Base-by-base conservation (phyloP, 2,329 filamentous ascomycete genomes). In the Colletotrichum sp. region DNA sequence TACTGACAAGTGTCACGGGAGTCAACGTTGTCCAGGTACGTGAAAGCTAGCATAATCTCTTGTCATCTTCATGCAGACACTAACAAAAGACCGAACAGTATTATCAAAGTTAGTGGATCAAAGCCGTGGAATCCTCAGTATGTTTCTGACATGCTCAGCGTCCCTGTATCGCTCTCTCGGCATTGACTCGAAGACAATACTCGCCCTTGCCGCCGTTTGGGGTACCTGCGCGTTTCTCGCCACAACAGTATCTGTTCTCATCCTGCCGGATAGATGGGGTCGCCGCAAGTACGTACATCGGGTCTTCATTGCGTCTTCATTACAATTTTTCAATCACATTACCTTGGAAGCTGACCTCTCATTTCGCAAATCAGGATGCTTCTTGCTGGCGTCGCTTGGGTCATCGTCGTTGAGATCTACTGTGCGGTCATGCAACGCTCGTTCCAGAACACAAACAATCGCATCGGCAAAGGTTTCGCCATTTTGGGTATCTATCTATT, bases 201-300 rank as follows among this genome's bases (percentile, higher is more conserved):
- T 62, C 8, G 57, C 57, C 18, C 57, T 32, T 2, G 28, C 57
- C 57, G 57, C 57, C 18, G 57, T 32, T 62, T 62, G 57, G 57
- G 57, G 57, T 30, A 62, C 57, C 57, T 62, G 57, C 18, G 57
- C 57, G 15, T 62, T 62, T n/a, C 28, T 62, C 18, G 24, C 57
- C 9, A 62, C 57, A 18, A 62, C 28, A n/a, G 57, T 62, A 2
- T 28, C 57, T 13, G 57, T 59, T 59, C 55, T 59, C 24, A 59
- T 59, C 24, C 0, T 62, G 26, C 57, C 57, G 57, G 57, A 62
- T 62, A 62, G 26, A 62, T 62, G 57, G 57, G 57, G 57, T 62
- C 57, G 57, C 28, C 57, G 57, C 57, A 62, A 60, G 57, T 60
- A 30, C 13, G 32, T 34, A 3, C 26, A 26, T 26, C 26, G 26